A percentile compares a stretch with the other conserved stretches of the same genome.
These are phyloP conservation scores for Catharanthus roseus DNA, from an alignment of 257 asterid species.

Conservation along the genomic window DNA sequence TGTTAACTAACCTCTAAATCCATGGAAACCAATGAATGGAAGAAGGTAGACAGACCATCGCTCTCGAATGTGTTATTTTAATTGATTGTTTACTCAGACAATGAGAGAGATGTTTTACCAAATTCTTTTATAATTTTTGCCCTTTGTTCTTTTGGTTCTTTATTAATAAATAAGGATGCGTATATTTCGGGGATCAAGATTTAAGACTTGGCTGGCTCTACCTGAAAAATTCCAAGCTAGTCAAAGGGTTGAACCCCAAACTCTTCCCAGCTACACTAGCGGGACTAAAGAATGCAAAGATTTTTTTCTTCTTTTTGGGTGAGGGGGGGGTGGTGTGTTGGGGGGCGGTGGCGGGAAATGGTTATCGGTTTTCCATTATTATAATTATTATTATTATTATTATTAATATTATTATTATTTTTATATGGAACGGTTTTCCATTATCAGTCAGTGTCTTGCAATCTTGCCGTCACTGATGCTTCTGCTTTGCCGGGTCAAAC, in stretches of 20 bases:
- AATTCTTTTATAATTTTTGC: conserved; percentile 26
- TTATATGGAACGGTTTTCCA: neutral
- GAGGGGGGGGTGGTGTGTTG: too few relatives aligned
- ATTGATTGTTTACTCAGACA: conserved; percentile 6
- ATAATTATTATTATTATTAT: too few relatives aligned
- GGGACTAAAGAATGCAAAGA: conserved; percentile 4
- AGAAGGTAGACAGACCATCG: conserved; percentile 26
- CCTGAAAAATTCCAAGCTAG: conserved; percentile 17
- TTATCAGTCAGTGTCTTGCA: neutral
- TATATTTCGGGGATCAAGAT: neutral
- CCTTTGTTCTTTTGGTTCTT: neutral
- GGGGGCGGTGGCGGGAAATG: too few relatives aligned
- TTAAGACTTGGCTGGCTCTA: conserved; percentile 8
- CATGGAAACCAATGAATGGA: conserved; percentile 17
- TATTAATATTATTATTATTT: too few relatives aligned
- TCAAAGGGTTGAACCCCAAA: conserved; percentile 14
- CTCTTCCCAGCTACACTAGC: neutral
- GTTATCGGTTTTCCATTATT: too few relatives aligned
- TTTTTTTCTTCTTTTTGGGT: too few relatives aligned
- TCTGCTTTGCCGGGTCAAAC: neutral
- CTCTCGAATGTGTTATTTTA: conserved; percentile 1
- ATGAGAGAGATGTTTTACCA: conserved; percentile 35
- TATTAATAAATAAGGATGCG: neutral
- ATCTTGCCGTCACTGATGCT: neutral
- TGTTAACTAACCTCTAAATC: neutral